These are phyloP conservation scores for Debaryomycetaceae sp. DNA, from an alignment of 1,139 yeast species.

Conservation along the genomic window DNA sequence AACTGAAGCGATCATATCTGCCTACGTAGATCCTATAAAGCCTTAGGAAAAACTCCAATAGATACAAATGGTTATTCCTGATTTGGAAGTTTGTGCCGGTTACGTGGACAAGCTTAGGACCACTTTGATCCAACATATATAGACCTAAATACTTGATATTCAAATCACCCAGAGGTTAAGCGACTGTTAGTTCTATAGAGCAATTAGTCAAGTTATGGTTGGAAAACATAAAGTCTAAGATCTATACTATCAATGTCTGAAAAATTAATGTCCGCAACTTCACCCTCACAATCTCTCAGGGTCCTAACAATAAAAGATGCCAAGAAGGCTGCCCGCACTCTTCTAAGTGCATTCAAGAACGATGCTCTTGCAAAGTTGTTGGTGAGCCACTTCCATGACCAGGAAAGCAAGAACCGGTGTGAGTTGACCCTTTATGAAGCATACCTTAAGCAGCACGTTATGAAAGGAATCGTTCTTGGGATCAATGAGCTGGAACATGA, in stretches of 20 bases:
- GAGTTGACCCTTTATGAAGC: slow-evolving; percentile 54
- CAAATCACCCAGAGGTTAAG: neutral
- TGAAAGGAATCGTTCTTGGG: slow-evolving; percentile 55
- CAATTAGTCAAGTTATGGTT: slow-evolving; percentile 3
- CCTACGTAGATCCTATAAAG: too few species aligned
- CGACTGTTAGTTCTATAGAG: neutral
- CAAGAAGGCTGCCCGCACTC: slow-evolving; percentile 52
- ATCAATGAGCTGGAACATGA: slow-evolving; percentile 39
- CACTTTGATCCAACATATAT: too few species aligned
- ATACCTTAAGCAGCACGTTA: slow-evolving; percentile 54
- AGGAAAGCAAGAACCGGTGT: slow-evolving; percentile 32
- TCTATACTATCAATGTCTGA: neutral
- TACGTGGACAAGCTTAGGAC: neutral
- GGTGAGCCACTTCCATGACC: slow-evolving; percentile 38
- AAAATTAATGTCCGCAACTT: neutral
- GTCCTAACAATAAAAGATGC: slow-evolving; percentile 41
- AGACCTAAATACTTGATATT: too few species aligned
- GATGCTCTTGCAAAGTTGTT: slow-evolving; percentile 53
- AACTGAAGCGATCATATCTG: too few species aligned
- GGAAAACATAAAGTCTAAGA: slow-evolving; percentile 2
- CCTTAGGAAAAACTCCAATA: too few species aligned
- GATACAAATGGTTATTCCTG: too few species aligned
- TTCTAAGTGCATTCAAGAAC: slow-evolving; percentile 47
- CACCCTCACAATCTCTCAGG: slow-evolving; percentile 12
- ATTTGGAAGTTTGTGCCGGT: neutral